Evolutionary conservation across 805 yeast species (phyloP).

Genomic region (Barnettozyma populi): DNA sequence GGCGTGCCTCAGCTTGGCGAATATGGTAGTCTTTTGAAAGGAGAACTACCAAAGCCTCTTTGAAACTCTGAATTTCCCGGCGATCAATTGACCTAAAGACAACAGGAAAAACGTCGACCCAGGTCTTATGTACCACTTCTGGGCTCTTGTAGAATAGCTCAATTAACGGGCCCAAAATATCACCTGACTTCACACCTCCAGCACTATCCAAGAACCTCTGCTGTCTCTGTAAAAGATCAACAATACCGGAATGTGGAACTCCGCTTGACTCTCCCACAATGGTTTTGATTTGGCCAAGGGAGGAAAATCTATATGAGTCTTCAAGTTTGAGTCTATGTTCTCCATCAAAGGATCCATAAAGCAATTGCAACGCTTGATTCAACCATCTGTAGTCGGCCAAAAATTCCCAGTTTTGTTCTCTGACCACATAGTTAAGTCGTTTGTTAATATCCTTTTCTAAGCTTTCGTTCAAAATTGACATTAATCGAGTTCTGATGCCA

Average conservation of each 20-base stretch:
- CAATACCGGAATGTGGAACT: slow-evolving; percentile 24
- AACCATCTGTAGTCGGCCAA: slow-evolving; percentile 92
- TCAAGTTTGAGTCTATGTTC: slow-evolving; percentile 41
- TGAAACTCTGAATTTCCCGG: slow-evolving; percentile 77
- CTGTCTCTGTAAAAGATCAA: slow-evolving; percentile 30
- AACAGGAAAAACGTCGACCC: slow-evolving; percentile 81
- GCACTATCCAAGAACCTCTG: slow-evolving; percentile 23
- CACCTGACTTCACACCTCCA: slow-evolving; percentile 44
- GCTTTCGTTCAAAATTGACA: slow-evolving; percentile 73
- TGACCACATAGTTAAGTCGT: slow-evolving; percentile 77
- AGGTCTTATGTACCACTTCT: slow-evolving; percentile 71
- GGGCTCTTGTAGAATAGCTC: slow-evolving; percentile 81
- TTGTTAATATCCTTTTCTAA: slow-evolving; percentile 73
- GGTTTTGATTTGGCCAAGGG: slow-evolving; percentile 38
- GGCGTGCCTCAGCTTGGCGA: slow-evolving; percentile 81
- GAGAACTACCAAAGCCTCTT: slow-evolving; percentile 72
- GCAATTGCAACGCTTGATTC: slow-evolving; percentile 83
- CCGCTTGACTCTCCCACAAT: slow-evolving; percentile 20
- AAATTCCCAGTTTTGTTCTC: slow-evolving; percentile 97
- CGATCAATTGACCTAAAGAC: slow-evolving; percentile 70
- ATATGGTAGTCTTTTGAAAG: slow-evolving; percentile 88
- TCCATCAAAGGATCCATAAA: slow-evolving; percentile 70
- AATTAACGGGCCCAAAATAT: slow-evolving; percentile 63
- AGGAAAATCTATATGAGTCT: slow-evolving; percentile 48
- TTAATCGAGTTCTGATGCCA: slow-evolving; percentile 64